Conservation (phyloP, 805 yeast species). For the Cyberlindnera nakhonratchasimensis region DNA sequence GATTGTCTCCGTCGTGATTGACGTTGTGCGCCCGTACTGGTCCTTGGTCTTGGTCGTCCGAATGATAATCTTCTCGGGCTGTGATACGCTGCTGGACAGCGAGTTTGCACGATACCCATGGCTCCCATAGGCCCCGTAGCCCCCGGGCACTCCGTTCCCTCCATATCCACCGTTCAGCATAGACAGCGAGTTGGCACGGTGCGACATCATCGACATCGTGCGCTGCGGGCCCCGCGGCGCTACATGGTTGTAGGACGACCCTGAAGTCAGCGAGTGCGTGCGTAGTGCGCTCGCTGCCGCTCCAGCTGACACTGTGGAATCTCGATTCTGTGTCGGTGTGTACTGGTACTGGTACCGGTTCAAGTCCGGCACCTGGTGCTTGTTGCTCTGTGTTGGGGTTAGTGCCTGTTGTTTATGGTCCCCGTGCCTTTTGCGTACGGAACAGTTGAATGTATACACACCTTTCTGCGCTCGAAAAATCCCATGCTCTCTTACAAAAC, state of each 20-base stretch:
- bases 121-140: too few species aligned
- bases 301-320: constrained; percentile 24
- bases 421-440: neutral
- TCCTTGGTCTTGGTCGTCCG: constrained; percentile 51
- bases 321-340: constrained; percentile 1
- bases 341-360: constrained; percentile 35
- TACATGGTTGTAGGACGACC: constrained; percentile 5
- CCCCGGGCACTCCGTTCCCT: too few species aligned
- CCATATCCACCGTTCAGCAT: constrained; percentile 7
- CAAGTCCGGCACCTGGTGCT: constrained; percentile 33
- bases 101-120: constrained; percentile 10
- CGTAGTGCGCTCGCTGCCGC: constrained; percentile 23
- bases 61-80: constrained; percentile 32
- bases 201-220: constrained; percentile 8
- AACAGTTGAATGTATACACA: constrained; percentile 2
- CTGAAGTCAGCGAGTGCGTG: constrained; percentile 24
- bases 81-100: constrained; percentile 7
- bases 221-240: constrained; percentile 1
- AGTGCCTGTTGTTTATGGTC: neutral
- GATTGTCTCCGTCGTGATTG: constrained; percentile 52
- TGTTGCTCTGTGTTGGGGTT: constrained; percentile 6
- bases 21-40: constrained; percentile 48
- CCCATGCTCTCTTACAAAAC: constrained; percentile 3
- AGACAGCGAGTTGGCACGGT: constrained; percentile 16
- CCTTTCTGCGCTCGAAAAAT: constrained; percentile 7